phyloP scores from a whole-genome alignment of 2,329 filamentous ascomycete species.

The Phialophora chinensis region DNA sequence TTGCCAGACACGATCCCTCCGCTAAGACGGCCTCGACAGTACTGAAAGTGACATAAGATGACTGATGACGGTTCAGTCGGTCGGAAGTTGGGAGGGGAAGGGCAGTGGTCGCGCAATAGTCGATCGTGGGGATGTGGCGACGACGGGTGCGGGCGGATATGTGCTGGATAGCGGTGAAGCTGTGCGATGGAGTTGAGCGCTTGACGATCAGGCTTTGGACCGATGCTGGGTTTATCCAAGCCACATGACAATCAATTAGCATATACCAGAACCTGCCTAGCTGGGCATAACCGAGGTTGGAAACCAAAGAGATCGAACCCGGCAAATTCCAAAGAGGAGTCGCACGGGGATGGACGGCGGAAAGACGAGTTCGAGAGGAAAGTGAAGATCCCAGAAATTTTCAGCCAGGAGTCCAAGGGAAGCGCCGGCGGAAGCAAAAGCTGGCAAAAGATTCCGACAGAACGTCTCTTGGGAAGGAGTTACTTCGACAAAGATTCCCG shows the following conservation, averaged over 20 bases:
- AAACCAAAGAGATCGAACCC: neutral
- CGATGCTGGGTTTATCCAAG: conserved; percentile 23
- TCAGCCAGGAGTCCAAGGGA: neutral
- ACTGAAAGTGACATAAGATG: conserved; percentile 17
- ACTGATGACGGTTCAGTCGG: neutral
- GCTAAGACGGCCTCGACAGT: conserved; percentile 4
- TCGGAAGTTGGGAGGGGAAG: neutral
- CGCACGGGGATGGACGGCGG: neutral
- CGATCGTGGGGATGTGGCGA: conserved; percentile 7
- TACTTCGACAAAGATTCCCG: neutral
- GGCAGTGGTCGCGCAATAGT: neutral
- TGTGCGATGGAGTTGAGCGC: conserved; percentile 22
- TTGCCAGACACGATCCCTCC: conserved; percentile 15
- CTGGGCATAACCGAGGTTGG: conserved; percentile 17
- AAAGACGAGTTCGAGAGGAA: neutral
- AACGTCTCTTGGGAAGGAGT: neutral
- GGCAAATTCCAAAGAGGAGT: conserved; percentile 7
- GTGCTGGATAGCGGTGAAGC: conserved; percentile 22
- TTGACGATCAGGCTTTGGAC: conserved; percentile 21
- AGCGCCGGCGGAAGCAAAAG: neutral
- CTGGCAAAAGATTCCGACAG: neutral
- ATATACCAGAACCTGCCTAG: conserved; percentile 15
- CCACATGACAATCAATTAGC: conserved; percentile 17
- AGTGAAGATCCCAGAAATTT: neutral
- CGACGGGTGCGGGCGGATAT: conserved; percentile 12